Evolutionary conservation across 163 green algal genomes (phyloP).

Genomic region (Picocystis sp.): DNA sequence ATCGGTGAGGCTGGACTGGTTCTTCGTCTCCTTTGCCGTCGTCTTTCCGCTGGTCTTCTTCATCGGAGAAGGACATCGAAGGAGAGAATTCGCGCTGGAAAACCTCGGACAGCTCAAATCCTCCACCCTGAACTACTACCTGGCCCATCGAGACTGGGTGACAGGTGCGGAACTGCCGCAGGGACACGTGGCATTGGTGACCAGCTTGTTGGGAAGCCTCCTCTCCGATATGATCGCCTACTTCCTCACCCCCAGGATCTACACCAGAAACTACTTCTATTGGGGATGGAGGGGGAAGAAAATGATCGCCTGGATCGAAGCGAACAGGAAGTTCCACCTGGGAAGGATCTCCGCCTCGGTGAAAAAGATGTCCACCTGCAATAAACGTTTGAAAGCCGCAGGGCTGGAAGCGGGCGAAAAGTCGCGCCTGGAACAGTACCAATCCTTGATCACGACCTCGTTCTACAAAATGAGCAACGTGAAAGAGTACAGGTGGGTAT

Average conservation of each 20-base stretch:
- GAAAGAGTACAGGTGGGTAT: slow-evolving; percentile 28
- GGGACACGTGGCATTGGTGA: too few species aligned
- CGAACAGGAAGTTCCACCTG: slow-evolving; percentile 20
- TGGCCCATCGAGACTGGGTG: too few species aligned
- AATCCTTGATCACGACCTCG: slow-evolving; percentile 14
- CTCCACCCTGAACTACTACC: too few species aligned
- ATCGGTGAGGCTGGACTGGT: slow-evolving; percentile 2
- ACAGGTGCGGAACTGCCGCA: too few species aligned
- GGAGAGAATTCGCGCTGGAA: not conserved
- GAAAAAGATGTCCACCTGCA: slow-evolving; percentile 9
- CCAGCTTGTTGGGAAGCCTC: too few species aligned
- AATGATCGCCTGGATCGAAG: slow-evolving; percentile 23
- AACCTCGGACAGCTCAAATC: slow-evolving; percentile 1
- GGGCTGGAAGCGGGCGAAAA: slow-evolving; percentile 1
- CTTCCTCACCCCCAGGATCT: slow-evolving; percentile 31
- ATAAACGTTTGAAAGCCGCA: not conserved
- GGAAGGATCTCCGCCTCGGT: slow-evolving; percentile 16
- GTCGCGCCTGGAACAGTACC: not conserved
- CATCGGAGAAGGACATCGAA: not conserved
- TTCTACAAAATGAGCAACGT: slow-evolving; percentile 30
- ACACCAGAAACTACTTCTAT: slow-evolving; percentile 29
- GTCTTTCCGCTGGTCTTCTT: slow-evolving; percentile 7
- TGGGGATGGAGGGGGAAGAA: slow-evolving; percentile 20
- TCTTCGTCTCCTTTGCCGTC: slow-evolving; percentile 7
- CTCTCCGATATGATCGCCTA: slow-evolving; percentile 22